Percentiles rank a stretch among this genome's conserved stretches.
Evolutionary conservation across 106 monocot species (phyloP).

Genomic region (Cymbidium sinense): DNA sequence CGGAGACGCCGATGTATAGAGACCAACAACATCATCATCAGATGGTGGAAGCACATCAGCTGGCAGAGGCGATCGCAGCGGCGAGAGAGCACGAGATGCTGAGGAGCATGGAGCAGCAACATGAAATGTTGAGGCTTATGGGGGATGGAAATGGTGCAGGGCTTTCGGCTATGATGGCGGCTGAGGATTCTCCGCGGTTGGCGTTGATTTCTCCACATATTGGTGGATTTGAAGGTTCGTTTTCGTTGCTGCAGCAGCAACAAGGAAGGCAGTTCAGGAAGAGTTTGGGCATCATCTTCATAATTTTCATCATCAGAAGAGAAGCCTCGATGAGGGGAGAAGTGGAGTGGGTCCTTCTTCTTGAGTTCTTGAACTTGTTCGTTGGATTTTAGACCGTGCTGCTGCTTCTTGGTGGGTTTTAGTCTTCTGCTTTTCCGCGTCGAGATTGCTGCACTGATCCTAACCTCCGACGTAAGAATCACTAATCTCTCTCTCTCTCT

Average conservation of each 20-base stretch:
- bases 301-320: not conserved
- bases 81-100: not conserved
- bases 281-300: not conserved
- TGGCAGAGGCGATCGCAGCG: not conserved
- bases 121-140: not conserved
- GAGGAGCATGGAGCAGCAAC: too few relatives aligned
- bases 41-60: not conserved
- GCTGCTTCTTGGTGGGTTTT: not conserved
- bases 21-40: not conserved
- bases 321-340: constrained; percentile 7
- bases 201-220: not conserved
- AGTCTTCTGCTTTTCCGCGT: not conserved
- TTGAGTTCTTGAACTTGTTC: not conserved
- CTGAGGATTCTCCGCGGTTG: not conserved
- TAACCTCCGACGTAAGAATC: not conserved
- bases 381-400: not conserved
- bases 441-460: not conserved
- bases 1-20: not conserved
- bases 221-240: not conserved
- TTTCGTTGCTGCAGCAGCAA: constrained; percentile 2
- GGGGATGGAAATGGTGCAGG: not conserved
- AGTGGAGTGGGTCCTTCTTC: constrained; percentile 1
- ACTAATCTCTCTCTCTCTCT: not conserved
- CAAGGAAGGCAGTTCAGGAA: not conserved
- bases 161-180: not conserved